Evolutionary conservation across 352 stramenopile species (phyloP).

Genomic region (Pythium grandisporangium): DNA sequence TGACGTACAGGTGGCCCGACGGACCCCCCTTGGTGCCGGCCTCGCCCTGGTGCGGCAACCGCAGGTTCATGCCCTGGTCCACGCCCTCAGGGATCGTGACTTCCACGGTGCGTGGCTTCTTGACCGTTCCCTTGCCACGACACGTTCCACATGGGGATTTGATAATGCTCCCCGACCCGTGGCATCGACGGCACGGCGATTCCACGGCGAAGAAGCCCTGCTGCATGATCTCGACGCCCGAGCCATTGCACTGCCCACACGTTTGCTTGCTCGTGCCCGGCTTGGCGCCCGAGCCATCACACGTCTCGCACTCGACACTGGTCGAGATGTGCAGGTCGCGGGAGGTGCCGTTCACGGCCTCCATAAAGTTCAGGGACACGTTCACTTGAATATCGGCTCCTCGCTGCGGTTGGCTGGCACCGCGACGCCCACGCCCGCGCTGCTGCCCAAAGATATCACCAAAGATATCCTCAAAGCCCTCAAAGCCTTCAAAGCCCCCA

Average conservation of each 20-base stretch:
- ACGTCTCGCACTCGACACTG: slow-evolving; percentile 74
- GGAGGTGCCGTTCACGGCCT: slow-evolving; percentile 89
- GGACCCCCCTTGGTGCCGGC: slow-evolving; percentile 75
- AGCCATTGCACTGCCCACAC: slow-evolving; percentile 75
- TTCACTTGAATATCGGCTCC: slow-evolving; percentile 93
- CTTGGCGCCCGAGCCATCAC: slow-evolving; percentile 74
- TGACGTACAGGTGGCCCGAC: slow-evolving; percentile 91
- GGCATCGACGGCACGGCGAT: slow-evolving; percentile 73
- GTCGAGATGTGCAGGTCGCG: slow-evolving; percentile 82
- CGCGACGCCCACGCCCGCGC: slow-evolving; percentile 44
- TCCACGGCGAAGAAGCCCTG: slow-evolving; percentile 89
- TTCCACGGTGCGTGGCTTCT: slow-evolving; percentile 90
- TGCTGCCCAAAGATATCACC: slow-evolving; percentile 64
- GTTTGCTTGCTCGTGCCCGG: slow-evolving; percentile 74
- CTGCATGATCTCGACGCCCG: slow-evolving; percentile 79
- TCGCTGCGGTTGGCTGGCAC: slow-evolving; percentile 67
- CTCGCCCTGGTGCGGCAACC: slow-evolving; percentile 90
- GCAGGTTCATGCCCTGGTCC: slow-evolving; percentile 94
- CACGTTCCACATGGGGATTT: slow-evolving; percentile 78
- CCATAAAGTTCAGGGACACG: slow-evolving; percentile 91
- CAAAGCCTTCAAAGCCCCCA: slow-evolving; percentile 34
- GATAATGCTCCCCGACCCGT: slow-evolving; percentile 73
- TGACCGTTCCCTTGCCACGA: slow-evolving; percentile 66
- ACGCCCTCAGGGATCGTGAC: slow-evolving; percentile 94
- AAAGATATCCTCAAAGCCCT: slow-evolving; percentile 88